A percentile compares a stretch with the other conserved stretches of the same genome.
Evolutionary conservation across 73 alveolate species (phyloP).

Genomic region (Urostyla sp.): DNA sequence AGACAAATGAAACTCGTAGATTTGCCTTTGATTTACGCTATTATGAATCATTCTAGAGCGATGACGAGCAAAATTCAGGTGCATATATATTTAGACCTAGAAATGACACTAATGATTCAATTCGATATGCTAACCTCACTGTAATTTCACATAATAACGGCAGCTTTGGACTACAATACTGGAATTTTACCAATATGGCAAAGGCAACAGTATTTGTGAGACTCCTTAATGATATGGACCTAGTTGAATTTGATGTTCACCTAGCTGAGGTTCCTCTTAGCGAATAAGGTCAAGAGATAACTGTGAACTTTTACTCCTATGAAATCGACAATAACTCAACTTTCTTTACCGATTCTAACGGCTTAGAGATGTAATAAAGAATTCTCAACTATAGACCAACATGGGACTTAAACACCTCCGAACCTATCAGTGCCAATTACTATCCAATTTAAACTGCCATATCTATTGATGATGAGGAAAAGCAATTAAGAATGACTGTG

Average conservation of each 20-base stretch:
- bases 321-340: slow-evolving; percentile 42
- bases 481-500: slow-evolving; percentile 47
- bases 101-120: slow-evolving; percentile 14
- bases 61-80: slow-evolving; percentile 45
- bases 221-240: background rate
- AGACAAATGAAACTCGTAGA: background rate
- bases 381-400: slow-evolving; percentile 61
- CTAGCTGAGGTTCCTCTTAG: background rate
- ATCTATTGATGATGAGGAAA: slow-evolving; percentile 14
- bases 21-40: slow-evolving; percentile 15
- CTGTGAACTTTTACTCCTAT: slow-evolving; percentile 23
- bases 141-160: background rate
- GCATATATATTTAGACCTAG: slow-evolving; percentile 87
- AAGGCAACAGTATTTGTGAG: slow-evolving; percentile 15
- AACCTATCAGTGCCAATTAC: slow-evolving; percentile 54
- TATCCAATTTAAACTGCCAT: slow-evolving; percentile 72
- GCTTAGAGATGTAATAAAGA: slow-evolving; percentile 74
- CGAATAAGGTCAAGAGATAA: slow-evolving; percentile 30
- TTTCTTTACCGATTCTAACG: slow-evolving; percentile 80
- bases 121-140: background rate
- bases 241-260: slow-evolving; percentile 18
- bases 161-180: background rate
- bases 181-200: background rate
- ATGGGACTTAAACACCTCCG: slow-evolving; percentile 14
- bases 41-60: background rate